A percentile compares a stretch with the other conserved stretches of the same genome.
These are phyloP conservation scores for Melastoma malabathricum DNA, from an alignment of 345 rosid genomes.

Conservation along the genomic window DNA sequence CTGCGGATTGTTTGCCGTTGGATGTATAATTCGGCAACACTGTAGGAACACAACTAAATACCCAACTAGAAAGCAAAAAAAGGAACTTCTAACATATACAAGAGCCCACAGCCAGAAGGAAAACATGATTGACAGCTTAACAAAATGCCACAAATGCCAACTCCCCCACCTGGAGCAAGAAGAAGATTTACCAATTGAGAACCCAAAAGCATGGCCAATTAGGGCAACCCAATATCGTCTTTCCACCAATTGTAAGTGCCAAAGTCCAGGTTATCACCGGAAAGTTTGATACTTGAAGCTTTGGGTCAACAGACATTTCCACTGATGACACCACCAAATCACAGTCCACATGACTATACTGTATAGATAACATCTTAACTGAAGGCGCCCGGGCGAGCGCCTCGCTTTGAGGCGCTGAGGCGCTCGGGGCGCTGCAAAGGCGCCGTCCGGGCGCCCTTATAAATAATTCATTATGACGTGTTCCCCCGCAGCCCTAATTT, in stretches of 20 bases:
- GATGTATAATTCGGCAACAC: too few species aligned
- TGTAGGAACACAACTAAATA: background rate
- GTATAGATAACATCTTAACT: too few species aligned
- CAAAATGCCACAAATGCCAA: slow-evolving; percentile 99
- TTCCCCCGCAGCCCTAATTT: too few species aligned
- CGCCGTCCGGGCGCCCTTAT: too few species aligned
- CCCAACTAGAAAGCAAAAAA: too few species aligned
- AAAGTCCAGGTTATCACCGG: slow-evolving; percentile 63
- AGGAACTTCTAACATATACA: too few species aligned
- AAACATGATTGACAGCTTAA: slow-evolving; percentile 95
- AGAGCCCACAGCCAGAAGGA: background rate
- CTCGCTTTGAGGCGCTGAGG: too few species aligned
- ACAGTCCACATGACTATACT: background rate
- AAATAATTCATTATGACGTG: too few species aligned
- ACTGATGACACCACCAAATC: slow-evolving; percentile 36
- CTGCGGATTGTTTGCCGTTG: too few species aligned
- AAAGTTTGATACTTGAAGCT: slow-evolving; percentile 77
- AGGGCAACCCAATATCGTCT: slow-evolving; percentile 64
- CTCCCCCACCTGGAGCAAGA: slow-evolving; percentile 98
- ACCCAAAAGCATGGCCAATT: slow-evolving; percentile 72
- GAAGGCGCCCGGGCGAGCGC: too few species aligned
- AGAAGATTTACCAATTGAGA: slow-evolving; percentile 81
- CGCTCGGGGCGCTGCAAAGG: too few species aligned
- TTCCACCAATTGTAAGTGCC: slow-evolving; percentile 79
- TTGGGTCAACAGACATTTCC: slow-evolving; percentile 99